Conservation (phyloP, 108 stramenopile genomes). For the Conticribra weissflogii region DNA sequence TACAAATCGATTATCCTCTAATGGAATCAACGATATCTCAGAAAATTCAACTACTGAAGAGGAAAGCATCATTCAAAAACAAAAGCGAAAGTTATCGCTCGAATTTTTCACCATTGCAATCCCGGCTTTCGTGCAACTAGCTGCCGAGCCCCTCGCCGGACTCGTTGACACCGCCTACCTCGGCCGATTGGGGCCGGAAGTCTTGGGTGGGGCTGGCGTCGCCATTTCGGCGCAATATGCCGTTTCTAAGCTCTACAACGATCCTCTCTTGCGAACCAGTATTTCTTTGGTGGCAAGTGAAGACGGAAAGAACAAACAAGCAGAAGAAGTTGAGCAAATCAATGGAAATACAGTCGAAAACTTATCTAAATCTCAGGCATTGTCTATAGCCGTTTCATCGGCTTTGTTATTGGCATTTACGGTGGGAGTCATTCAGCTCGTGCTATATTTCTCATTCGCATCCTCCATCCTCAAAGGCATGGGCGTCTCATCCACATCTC, state of each 20-base stretch:
- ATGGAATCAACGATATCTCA: neutral
- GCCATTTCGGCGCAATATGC: slow-evolving; percentile 93
- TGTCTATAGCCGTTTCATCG: slow-evolving; percentile 82
- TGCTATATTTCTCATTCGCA: slow-evolving; percentile 70
- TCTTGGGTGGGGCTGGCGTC: slow-evolving; percentile 91
- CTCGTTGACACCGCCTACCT: slow-evolving; percentile 91
- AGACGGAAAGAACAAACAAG: slow-evolving; percentile 57
- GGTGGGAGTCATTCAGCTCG: slow-evolving; percentile 82
- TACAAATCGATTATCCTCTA: neutral
- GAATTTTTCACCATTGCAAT: slow-evolving; percentile 87
- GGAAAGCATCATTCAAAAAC: neutral
- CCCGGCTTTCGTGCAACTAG: slow-evolving; percentile 89
- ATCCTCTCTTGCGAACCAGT: slow-evolving; percentile 87
- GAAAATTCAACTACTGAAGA: neutral
- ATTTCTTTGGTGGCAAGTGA: slow-evolving; percentile 90
- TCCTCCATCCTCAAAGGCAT: slow-evolving; percentile 67
- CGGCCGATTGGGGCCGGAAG: slow-evolving; percentile 82
- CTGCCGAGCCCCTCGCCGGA: slow-evolving; percentile 92
- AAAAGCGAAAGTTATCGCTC: slow-evolving; percentile 55
- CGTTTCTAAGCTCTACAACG: slow-evolving; percentile 90
- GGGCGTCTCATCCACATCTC: slow-evolving; percentile 65
- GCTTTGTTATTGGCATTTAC: slow-evolving; percentile 82
- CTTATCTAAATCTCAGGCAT: slow-evolving; percentile 27
- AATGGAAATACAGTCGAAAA: neutral
- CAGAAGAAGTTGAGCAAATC: neutral